Evolutionary conservation across 208 protist genomes (phyloP).

Genomic region (Wallacemonas sp.): DNA sequence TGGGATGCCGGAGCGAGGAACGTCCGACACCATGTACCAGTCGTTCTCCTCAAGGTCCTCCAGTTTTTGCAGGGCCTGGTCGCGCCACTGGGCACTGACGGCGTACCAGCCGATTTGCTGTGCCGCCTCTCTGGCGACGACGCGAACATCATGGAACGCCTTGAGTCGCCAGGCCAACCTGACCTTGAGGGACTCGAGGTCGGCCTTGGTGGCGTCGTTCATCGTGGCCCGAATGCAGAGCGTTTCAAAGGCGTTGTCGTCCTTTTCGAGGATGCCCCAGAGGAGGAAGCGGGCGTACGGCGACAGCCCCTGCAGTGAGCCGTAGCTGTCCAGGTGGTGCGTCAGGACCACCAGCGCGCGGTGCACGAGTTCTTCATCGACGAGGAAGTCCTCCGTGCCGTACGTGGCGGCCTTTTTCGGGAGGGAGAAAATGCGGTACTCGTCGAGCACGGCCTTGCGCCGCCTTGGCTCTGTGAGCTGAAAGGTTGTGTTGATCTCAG

Average conservation of each 20-base stretch:
- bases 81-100: constrained; percentile 83
- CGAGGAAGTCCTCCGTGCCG: constrained; percentile 80
- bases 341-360: constrained; percentile 66
- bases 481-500: constrained; percentile 76
- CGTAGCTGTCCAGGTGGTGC: constrained; percentile 67
- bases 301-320: constrained; percentile 64
- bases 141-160: constrained; percentile 41
- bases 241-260: constrained; percentile 48
- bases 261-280: constrained; percentile 69
- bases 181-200: constrained; percentile 22
- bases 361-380: constrained; percentile 84
- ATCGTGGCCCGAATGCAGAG: constrained; percentile 38
- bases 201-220: constrained; percentile 22
- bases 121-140: constrained; percentile 41
- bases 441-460: constrained; percentile 69
- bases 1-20: constrained; percentile 25
- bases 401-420: constrained; percentile 79
- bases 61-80: constrained; percentile 66
- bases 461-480: constrained; percentile 78
- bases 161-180: constrained; percentile 6
- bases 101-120: constrained; percentile 79
- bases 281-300: constrained; percentile 72
- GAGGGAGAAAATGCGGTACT: constrained; percentile 84
- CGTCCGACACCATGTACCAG: constrained; percentile 72
- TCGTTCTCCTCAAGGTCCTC: constrained; percentile 63